Evolutionary conservation across 208 protist genomes (phyloP), one percentile per base, ranked within the genome.

Genomic region (Leishmania martiniquensis): DNA sequence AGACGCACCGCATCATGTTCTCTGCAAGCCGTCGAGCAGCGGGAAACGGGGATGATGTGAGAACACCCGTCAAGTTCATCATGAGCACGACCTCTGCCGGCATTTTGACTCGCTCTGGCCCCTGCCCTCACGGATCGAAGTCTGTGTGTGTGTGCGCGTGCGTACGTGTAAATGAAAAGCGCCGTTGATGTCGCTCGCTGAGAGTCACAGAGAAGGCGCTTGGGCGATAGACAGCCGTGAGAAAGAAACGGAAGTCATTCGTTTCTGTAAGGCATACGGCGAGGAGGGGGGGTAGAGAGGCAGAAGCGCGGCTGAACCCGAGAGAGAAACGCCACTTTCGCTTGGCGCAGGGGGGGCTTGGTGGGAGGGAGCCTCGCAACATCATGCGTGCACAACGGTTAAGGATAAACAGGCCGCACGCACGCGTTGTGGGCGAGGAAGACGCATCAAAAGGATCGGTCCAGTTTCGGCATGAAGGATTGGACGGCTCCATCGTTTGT

Each of bases 81-180:
- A 95, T 90, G 70, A 95, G 74, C 67, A 95, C 88, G 37, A 95
- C 89, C 76, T 95, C 89, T 22, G 78, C 84, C 20, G 91, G 89
- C 91, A 93, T 95, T 60, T 55, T 51, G 34, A 34, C 45, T 3
- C 25, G 2, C 32, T 13, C 29, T 32, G 17, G 68, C 47, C 68
- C 25, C 13, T 55, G 68, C 45, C 17, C 1, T 52, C 20, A 44
- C 20, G 9, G 17, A n/a, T 6, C 47, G 39, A 17, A 3, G 29
- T 75, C 13, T 32, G 44, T 59, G n/a, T 77, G 32, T 73, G 13
- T 69, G 25, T 1, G 67, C 22, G 39, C 22, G 47, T 0, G 67
- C 9, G 49, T 3, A 13, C 4, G 57, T 37, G 57, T 34, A 29
- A 4, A 25, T 63, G 9, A 25, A 63, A 25, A 29, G 57, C 7